Base-by-base conservation (phyloP, 345 rosid species). In the Eucalyptus dawsonii region DNA sequence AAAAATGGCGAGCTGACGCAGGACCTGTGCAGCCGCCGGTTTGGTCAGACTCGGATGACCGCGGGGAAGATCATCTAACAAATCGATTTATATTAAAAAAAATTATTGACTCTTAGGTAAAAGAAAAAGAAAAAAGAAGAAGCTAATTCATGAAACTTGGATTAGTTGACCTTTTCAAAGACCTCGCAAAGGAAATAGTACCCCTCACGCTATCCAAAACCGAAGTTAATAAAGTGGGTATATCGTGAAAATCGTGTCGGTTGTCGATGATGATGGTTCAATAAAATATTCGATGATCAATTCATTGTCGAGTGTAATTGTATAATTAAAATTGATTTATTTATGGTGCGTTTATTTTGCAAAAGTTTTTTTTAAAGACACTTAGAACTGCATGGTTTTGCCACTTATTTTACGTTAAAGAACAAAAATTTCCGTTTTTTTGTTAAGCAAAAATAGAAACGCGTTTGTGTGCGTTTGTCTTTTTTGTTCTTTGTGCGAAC, bases 291-390 rank as follows among this genome's bases (percentile, higher is more conserved):
- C 17, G 19, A 13, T 29, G 9, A 14, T 29, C 17, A 4, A 62
- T 60, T 60, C 31, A 11, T 25, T 4, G 15, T 24, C n/a, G n/a
- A 27, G 31, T 3, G 24, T 53, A 53, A 53, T 53, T 14, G 16
- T 53, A 1, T 53, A 1, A 53, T 53, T 53, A 19, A 0, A 53
- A 53, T 53, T 53, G 22, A 53, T 53, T 19, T 53, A 53, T 53
- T 53, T 53, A 19, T 1, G 24, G 2, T 53, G 24, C 10, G 0
- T 53, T 53, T 53, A 3, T 53, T 53, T 53, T 0, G 9, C 0
- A 0, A n/a, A n/a, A n/a, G n/a, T n/a, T n/a, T n/a, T n/a, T n/a
- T n/a, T n/a, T n/a, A n/a, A n/a, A n/a, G n/a, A n/a, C n/a, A n/a
- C n/a, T n/a, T n/a, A n/a, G n/a, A n/a, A n/a, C n/a, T n/a, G n/a